Evolutionary conservation across 129 eudicot species (phyloP), one percentile per base, ranked within the genome.

Genomic region (Helichrysum umbraculigerum): DNA sequence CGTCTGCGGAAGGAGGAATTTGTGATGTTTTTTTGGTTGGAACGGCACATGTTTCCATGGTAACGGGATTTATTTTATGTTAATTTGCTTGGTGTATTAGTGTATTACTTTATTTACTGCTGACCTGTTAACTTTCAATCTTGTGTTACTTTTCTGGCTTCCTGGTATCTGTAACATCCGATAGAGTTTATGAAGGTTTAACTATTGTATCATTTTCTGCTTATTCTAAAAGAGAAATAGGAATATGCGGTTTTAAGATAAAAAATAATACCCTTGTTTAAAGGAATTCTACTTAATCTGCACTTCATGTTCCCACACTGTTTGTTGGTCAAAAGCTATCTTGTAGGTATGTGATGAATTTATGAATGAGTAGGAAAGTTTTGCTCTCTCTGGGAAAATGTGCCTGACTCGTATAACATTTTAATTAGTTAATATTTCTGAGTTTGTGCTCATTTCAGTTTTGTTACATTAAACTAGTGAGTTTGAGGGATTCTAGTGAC

Each of bases 401-500:
- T 17, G 8, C 9, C 19, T 2, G 5, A 54, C 21, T 17, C n/a
- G 8, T 54, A 54, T 2, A 54, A 54, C 7, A 16, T 12, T 17
- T 17, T 54, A 16, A 7, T 54, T 52, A n/a, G 21, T 54, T 54
- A 54, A 3, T 54, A 14, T 17, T 7, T 54, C 60, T 54, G 60
- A 54, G n/a, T 17, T 54, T 4, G 6, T 35, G 41, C 41, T 35
- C 41, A 35, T 35, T 6, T 35, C 41, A 35, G 47, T 39, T 39
- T 39, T 39, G 14, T 39, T 39, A 21, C 19, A 30, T n/a, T 50
- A 21, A 20, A 7, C 1, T 47, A 28, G 73, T 50, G 66, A 76
- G 73, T 66, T 51, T 51, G 51, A 51, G 66, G 37, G 35, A 51
- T 22, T 76, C 33, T 47, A 22, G 12, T 76, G 39, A 51, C 4